Evolutionary conservation across 2,329 filamentous ascomycete species (phyloP).

Genomic region (Podosphaera xanthii): DNA sequence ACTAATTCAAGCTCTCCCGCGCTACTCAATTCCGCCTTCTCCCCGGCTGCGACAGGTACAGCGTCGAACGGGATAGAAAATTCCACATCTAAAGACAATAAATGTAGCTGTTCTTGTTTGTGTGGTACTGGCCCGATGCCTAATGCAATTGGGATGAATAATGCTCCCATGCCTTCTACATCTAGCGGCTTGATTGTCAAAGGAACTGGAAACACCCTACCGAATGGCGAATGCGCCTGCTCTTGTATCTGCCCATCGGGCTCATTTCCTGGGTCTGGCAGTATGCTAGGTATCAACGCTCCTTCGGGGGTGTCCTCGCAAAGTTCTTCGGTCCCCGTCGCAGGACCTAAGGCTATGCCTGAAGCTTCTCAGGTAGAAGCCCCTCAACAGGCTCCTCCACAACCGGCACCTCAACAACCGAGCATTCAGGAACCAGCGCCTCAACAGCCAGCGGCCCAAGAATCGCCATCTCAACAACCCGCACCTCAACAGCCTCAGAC

Average conservation of each 20-base stretch:
- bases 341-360: background rate
- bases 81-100: too few species aligned
- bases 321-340: conserved; percentile 4
- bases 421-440: background rate
- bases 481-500: too few species aligned
- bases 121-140: background rate
- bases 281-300: background rate
- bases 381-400: too few species aligned
- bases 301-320: background rate
- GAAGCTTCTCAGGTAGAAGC: too few species aligned
- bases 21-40: too few species aligned
- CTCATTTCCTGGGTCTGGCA: conserved; percentile 5
- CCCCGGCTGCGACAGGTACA: too few species aligned
- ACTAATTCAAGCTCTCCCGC: too few species aligned
- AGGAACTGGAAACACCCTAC: conserved; percentile 5
- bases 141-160: background rate
- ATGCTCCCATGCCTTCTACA: conserved; percentile 4
- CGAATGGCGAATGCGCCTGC: conserved; percentile 9
- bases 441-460: conserved; percentile 3
- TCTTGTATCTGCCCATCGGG: conserved; percentile 7
- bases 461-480: background rate
- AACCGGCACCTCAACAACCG: too few species aligned
- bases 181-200: conserved; percentile 6
- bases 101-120: background rate
- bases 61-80: too few species aligned